Evolutionary conservation across 164 flowering plant genomes (phyloP).

Genomic region (Chloranthus sessilifolius): DNA sequence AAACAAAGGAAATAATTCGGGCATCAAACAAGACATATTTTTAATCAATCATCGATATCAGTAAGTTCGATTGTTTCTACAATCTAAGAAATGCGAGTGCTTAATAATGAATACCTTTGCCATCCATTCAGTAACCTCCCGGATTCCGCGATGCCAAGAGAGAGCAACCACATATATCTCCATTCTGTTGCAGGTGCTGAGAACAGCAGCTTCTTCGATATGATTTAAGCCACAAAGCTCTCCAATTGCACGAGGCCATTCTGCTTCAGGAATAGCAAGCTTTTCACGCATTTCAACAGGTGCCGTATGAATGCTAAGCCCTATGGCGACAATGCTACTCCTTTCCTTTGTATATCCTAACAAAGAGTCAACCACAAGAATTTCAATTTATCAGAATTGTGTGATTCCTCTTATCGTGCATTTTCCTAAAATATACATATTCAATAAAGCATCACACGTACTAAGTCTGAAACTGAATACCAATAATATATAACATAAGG

Average conservation of each 20-base stretch:
- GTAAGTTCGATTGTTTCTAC: neutral
- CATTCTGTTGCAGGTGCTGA: conserved; percentile 94
- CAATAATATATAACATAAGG: neutral
- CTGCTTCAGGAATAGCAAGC: conserved; percentile 93
- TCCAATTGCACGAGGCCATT: conserved; percentile 89
- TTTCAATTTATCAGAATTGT: neutral
- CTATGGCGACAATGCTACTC: conserved; percentile 87
- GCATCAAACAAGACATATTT: neutral
- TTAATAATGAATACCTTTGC: conserved; percentile 49
- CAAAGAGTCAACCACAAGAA: neutral
- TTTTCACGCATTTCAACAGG: conserved; percentile 97
- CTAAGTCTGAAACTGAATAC: neutral
- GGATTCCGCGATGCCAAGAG: conserved; percentile 86
- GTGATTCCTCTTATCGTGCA: neutral
- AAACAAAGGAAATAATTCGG: neutral
- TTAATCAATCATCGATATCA: neutral
- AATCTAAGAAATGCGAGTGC: neutral
- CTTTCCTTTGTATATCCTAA: conserved; percentile 89
- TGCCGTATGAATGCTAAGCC: conserved; percentile 79
- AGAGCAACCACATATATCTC: conserved; percentile 91
- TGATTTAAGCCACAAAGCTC: conserved; percentile 84
- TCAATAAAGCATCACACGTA: neutral
- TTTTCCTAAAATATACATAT: neutral
- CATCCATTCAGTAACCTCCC: conserved; percentile 99
- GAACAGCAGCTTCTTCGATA: conserved; percentile 95